Evolutionary conservation across 2,329 filamentous ascomycete genomes (phyloP).

Genomic region (Torrubiella hemipterigena): DNA sequence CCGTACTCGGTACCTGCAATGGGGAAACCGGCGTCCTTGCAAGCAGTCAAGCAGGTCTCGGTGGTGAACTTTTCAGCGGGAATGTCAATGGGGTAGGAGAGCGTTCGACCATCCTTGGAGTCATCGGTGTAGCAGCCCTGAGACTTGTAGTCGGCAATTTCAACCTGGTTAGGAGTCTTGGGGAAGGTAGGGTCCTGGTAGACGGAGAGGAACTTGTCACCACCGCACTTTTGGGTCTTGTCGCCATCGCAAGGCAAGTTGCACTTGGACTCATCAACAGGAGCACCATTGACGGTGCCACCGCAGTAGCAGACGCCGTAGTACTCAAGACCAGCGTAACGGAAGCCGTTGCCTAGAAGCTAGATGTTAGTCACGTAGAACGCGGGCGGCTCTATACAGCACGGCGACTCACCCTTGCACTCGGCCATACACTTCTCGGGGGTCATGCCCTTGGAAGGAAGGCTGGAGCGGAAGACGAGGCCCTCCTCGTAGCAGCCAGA

Average conservation of each 20-base stretch:
- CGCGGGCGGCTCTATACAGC: neutral
- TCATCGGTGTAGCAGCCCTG: slow-evolving; percentile 49
- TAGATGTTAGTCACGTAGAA: neutral
- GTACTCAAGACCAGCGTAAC: slow-evolving; percentile 38
- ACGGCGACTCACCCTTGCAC: slow-evolving; percentile 31
- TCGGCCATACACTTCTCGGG: slow-evolving; percentile 33
- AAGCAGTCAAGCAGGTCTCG: slow-evolving; percentile 28
- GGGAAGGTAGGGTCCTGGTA: slow-evolving; percentile 37
- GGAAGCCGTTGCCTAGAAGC: slow-evolving; percentile 30
- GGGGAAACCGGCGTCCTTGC: slow-evolving; percentile 29
- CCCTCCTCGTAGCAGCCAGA: slow-evolving; percentile 35
- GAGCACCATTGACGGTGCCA: slow-evolving; percentile 38
- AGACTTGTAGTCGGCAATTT: slow-evolving; percentile 40
- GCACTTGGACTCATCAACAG: slow-evolving; percentile 40
- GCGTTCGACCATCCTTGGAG: slow-evolving; percentile 26
- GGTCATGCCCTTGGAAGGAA: slow-evolving; percentile 28
- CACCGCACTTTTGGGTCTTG: slow-evolving; percentile 32
- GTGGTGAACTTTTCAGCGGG: slow-evolving; percentile 25
- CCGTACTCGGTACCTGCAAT: slow-evolving; percentile 36
- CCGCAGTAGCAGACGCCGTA: slow-evolving; percentile 42
- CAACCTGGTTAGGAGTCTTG: slow-evolving; percentile 28
- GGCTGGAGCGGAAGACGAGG: slow-evolving; percentile 28
- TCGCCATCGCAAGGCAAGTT: slow-evolving; percentile 41
- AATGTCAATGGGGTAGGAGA: slow-evolving; percentile 29
- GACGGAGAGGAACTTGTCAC: slow-evolving; percentile 32